Conservation (phyloP, 179 eudicot genomes). For the Actinidia arguta region DNA sequence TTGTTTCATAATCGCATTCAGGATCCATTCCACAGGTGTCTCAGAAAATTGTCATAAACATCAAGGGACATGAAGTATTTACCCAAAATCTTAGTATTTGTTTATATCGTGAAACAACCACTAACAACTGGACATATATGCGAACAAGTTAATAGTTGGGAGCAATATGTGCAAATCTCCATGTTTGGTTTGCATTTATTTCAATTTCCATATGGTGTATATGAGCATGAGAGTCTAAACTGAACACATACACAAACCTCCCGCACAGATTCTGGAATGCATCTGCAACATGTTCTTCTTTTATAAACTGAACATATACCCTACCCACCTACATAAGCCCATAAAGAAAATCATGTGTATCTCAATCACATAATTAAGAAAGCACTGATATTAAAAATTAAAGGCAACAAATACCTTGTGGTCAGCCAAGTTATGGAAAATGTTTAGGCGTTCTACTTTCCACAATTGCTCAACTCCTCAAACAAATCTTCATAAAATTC, state of each 20-base stretch:
- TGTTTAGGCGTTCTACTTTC: constrained; percentile 92
- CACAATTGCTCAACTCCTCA: constrained; percentile 91
- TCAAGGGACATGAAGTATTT: too few relatives aligned
- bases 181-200: too few relatives aligned
- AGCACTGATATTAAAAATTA: neutral
- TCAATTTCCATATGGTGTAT: too few relatives aligned
- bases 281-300: constrained; percentile 91
- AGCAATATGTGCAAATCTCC: too few relatives aligned
- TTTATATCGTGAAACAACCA: too few relatives aligned
- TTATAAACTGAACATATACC: constrained; percentile 93
- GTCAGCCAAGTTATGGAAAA: constrained; percentile 96
- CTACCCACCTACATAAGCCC: constrained; percentile 72
- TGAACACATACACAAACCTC: constrained; percentile 90
- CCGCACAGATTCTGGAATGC: constrained; percentile 85
- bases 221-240: constrained; percentile 14
- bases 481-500: constrained; percentile 98
- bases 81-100: too few relatives aligned
- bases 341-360: constrained; percentile 3
- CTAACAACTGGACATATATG: too few relatives aligned
- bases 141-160: too few relatives aligned
- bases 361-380: neutral
- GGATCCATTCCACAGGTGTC: too few relatives aligned
- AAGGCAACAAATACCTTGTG: constrained; percentile 71
- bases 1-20: too few relatives aligned
- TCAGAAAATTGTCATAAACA: too few relatives aligned